Evolutionary conservation across 2,329 filamentous ascomycete species (phyloP).

Genomic region (Aureobasidium sp.): DNA sequence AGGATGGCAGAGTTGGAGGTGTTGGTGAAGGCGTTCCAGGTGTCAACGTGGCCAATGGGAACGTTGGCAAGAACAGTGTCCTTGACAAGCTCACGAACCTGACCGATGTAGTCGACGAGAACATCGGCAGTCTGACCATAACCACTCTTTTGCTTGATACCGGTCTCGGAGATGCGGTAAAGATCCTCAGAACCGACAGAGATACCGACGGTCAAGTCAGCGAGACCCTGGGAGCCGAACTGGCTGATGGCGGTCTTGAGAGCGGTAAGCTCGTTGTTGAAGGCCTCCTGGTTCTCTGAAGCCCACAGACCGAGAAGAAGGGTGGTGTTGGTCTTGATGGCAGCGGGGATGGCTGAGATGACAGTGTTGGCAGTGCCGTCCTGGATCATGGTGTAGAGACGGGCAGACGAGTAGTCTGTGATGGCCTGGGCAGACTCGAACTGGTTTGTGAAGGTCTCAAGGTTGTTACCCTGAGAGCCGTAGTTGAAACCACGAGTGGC

Average conservation of each 20-base stretch:
- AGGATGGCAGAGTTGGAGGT: conserved; percentile 63
- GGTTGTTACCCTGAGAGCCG: conserved; percentile 37
- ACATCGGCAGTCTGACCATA: conserved; percentile 31
- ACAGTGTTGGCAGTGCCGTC: conserved; percentile 56
- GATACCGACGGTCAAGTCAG: conserved; percentile 67
- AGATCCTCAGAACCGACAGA: conserved; percentile 79
- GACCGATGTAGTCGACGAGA: conserved; percentile 62
- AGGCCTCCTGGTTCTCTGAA: conserved; percentile 55
- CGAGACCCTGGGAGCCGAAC: conserved; percentile 58
- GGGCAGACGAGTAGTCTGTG: conserved; percentile 59
- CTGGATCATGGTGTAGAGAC: conserved; percentile 70
- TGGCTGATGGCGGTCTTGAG: conserved; percentile 60
- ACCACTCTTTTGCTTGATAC: conserved; percentile 45
- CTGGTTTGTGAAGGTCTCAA: conserved; percentile 38
- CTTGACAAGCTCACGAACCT: conserved; percentile 57
- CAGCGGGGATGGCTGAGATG: conserved; percentile 69
- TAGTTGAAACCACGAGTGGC: conserved; percentile 65
- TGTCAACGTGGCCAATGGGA: conserved; percentile 78
- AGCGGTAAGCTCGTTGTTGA: conserved; percentile 68
- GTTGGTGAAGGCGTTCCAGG: conserved; percentile 71
- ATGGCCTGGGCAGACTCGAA: conserved; percentile 61
- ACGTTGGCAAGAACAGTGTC: conserved; percentile 50
- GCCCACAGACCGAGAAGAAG: conserved; percentile 81
- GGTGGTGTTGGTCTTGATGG: conserved; percentile 69
- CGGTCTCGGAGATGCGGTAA: conserved; percentile 41